phyloP scores from a whole-genome alignment of 805 yeast genomes.

The Saturnispora zaruensis region DNA sequence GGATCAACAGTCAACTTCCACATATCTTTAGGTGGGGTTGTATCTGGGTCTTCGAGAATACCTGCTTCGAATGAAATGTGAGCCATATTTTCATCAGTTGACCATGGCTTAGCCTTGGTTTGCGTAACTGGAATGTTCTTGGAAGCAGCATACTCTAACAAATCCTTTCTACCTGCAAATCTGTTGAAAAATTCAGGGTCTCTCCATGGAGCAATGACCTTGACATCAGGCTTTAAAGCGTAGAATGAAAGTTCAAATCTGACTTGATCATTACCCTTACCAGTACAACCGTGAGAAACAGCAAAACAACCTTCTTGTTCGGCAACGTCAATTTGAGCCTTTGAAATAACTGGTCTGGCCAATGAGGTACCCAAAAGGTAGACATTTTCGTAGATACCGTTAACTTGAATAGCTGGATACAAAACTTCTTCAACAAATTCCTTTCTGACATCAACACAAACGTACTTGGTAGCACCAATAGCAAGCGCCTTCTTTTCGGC shows the following conservation, averaged over 20 bases:
- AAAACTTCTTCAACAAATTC: constrained; percentile 90
- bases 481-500: constrained; percentile 94
- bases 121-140: constrained; percentile 93
- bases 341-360: constrained; percentile 98
- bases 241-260: constrained; percentile 96
- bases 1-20: constrained; percentile 99
- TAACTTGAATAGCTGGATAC: constrained; percentile 94
- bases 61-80: constrained; percentile 99
- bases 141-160: constrained; percentile 85
- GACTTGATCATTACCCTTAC: constrained; percentile 99
- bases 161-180: constrained; percentile 96
- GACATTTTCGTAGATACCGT: constrained; percentile 96
- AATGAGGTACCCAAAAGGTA: constrained; percentile 94
- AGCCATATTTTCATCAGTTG: constrained; percentile 98
- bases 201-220: constrained; percentile 99
- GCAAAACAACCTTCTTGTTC: constrained; percentile 97
- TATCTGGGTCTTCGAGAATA: constrained; percentile 95
- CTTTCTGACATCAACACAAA: constrained; percentile 87
- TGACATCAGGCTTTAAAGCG: constrained; percentile 95
- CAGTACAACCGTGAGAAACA: constrained; percentile 98
- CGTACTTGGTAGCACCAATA: constrained; percentile 95
- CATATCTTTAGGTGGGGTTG: constrained; percentile 99
- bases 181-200: constrained; percentile 88
- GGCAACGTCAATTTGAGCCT: constrained; percentile 96
- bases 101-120: constrained; percentile 99